Conservation (phyloP, 208 protist species). For the Leishmania arabica region DNA sequence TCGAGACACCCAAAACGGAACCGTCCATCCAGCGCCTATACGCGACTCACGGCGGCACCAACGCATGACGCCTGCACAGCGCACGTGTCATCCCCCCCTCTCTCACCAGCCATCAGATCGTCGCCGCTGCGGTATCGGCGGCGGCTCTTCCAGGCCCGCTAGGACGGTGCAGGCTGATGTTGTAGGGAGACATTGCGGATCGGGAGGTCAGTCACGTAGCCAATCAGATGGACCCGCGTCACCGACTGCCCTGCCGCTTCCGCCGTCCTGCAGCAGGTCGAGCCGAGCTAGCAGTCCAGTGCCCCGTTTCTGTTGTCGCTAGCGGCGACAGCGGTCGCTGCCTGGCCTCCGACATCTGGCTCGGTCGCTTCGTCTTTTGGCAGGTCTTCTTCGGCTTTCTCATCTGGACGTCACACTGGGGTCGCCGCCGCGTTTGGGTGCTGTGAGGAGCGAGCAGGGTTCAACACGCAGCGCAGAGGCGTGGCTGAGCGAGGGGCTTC, state of each 20-base stretch:
- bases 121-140: not conserved
- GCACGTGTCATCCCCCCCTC: not conserved
- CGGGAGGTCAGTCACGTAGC: not conserved
- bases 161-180: not conserved
- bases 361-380: not conserved
- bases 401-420: not conserved
- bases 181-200: not conserved
- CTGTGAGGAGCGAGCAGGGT: slow-evolving; percentile 9
- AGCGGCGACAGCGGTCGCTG: not conserved
- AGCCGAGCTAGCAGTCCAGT: not conserved
- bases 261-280: not conserved
- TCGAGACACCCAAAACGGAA: not conserved
- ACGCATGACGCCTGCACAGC: not conserved
- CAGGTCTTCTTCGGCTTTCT: not conserved
- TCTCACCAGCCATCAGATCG: not conserved
- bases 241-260: not conserved
- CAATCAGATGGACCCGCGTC: not conserved
- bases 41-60: not conserved
- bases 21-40: not conserved
- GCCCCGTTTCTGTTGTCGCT: not conserved
- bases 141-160: not conserved
- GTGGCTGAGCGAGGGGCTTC: slow-evolving; percentile 8
- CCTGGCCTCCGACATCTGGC: not conserved
- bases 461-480: slow-evolving; percentile 7
- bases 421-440: slow-evolving; percentile 12